These are phyloP conservation scores for Pythium dissimile DNA, from an alignment of 352 stramenopile species.

Conservation along the genomic window DNA sequence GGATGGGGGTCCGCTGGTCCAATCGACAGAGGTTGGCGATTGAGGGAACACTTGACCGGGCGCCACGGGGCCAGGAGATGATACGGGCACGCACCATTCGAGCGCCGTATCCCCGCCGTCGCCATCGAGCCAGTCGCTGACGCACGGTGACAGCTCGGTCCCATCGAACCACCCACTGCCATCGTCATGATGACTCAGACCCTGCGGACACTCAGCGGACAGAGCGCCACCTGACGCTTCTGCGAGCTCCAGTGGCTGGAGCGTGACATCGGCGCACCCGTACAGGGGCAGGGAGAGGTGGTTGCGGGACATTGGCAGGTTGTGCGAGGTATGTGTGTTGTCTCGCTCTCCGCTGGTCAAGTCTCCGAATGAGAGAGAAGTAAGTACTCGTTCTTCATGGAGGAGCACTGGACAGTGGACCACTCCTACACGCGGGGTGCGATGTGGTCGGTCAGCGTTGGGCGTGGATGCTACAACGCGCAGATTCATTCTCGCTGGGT, in stretches of 20 bases:
- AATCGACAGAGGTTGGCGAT: conserved; percentile 16
- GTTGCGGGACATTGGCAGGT: too few species aligned
- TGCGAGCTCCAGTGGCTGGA: not conserved
- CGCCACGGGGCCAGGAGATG: not conserved
- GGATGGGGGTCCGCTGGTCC: not conserved
- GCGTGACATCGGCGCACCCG: not conserved
- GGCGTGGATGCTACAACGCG: too few species aligned
- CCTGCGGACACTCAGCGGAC: not conserved
- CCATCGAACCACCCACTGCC: not conserved
- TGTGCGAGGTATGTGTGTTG: too few species aligned
- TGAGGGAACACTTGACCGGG: not conserved
- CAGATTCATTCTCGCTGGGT: too few species aligned
- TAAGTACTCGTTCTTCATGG: too few species aligned
- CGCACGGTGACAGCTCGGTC: not conserved
- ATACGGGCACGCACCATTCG: conserved; percentile 2
- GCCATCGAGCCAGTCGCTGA: conserved; percentile 3
- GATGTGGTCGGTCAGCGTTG: too few species aligned
- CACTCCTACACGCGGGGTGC: too few species aligned
- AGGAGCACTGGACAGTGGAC: too few species aligned
- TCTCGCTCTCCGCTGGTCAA: too few species aligned
- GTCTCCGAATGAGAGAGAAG: too few species aligned
- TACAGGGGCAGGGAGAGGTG: too few species aligned
- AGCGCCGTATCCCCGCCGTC: not conserved
- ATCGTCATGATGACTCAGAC: not conserved
- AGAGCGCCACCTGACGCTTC: not conserved